These are phyloP conservation scores for Bolboschoenus planiculmis DNA, from an alignment of 176 grass and related monocot genomes.

Conservation along the genomic window DNA sequence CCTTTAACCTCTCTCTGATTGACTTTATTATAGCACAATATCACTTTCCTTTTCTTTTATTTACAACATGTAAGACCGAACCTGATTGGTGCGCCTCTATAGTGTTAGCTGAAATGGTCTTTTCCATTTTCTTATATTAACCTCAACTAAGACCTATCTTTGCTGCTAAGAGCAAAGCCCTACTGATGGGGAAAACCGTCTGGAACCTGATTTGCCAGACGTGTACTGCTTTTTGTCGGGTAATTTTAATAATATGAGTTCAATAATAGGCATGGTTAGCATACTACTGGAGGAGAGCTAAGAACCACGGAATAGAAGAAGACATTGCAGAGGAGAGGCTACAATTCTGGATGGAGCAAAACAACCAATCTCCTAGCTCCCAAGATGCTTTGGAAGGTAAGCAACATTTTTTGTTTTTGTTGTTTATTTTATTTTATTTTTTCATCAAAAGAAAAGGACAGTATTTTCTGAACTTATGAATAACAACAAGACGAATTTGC, in stretches of 20 bases:
- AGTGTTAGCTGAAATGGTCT: not conserved
- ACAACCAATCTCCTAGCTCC: constrained; percentile 42
- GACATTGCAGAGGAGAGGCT: constrained; percentile 94
- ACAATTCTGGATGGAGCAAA: constrained; percentile 93
- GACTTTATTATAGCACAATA: not conserved
- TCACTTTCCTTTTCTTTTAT: not conserved
- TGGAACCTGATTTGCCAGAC: not conserved
- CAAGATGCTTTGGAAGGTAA: constrained; percentile 72
- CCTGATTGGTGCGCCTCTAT: not conserved
- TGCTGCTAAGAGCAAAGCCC: not conserved
- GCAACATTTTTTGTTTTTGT: not conserved
- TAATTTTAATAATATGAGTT: constrained; percentile 3
- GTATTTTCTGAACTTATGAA: not conserved
- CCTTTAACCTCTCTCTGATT: not conserved
- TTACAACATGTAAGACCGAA: not conserved
- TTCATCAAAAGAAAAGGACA: not conserved
- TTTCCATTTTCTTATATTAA: not conserved
- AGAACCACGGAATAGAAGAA: constrained; percentile 79
- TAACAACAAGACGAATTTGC: too few relatives aligned
- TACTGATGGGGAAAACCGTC: not conserved
- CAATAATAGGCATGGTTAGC: constrained; percentile 73
- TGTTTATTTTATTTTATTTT: not conserved
- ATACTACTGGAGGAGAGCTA: constrained; percentile 83
- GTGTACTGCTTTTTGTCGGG: not conserved
- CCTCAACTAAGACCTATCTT: not conserved